A percentile compares a stretch with the other conserved stretches of the same genome.
These are phyloP conservation scores for Crithidia sp. DNA, from an alignment of 208 protist species.

Conservation along the genomic window DNA sequence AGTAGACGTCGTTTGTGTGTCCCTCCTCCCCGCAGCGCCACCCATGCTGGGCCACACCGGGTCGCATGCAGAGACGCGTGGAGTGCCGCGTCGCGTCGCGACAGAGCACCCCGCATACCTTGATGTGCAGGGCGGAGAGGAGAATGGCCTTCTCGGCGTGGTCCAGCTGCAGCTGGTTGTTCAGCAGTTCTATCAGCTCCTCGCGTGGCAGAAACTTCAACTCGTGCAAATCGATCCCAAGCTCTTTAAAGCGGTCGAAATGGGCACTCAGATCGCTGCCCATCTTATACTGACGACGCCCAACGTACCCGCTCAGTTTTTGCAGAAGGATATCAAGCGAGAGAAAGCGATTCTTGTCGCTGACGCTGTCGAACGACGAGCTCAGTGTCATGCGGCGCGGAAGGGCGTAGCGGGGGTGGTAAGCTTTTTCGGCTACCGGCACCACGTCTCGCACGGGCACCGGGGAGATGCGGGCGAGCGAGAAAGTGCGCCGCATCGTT, in stretches of 20 bases:
- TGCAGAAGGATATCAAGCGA: slow-evolving; percentile 77
- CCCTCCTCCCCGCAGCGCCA: slow-evolving; percentile 87
- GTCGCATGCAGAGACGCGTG: slow-evolving; percentile 74
- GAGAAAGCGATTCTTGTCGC: slow-evolving; percentile 81
- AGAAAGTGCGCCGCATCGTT: slow-evolving; percentile 9
- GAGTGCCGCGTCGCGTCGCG: slow-evolving; percentile 65
- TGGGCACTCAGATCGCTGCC: slow-evolving; percentile 48
- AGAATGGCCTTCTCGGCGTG: slow-evolving; percentile 66
- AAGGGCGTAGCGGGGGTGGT: slow-evolving; percentile 69
- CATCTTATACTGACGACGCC: slow-evolving; percentile 89
- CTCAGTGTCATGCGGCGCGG: slow-evolving; percentile 70
- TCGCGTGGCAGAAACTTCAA: slow-evolving; percentile 70
- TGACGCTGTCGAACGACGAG: slow-evolving; percentile 68
- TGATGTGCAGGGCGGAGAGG: slow-evolving; percentile 62
- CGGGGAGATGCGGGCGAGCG: slow-evolving; percentile 40
- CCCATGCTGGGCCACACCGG: slow-evolving; percentile 67
- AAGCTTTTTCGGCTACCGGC: slow-evolving; percentile 43
- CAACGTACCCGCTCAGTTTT: slow-evolving; percentile 76
- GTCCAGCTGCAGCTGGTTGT: slow-evolving; percentile 49
- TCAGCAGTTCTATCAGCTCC: slow-evolving; percentile 66
- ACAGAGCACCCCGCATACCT: slow-evolving; percentile 88
- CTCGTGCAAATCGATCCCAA: slow-evolving; percentile 90
- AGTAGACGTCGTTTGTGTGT: slow-evolving; percentile 90
- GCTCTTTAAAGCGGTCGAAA: slow-evolving; percentile 51
- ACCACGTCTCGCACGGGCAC: slow-evolving; percentile 62